Percentiles rank a stretch among this genome's conserved stretches.
phyloP scores from a whole-genome alignment of 345 rosid species.

The Salix koriyanagi region DNA sequence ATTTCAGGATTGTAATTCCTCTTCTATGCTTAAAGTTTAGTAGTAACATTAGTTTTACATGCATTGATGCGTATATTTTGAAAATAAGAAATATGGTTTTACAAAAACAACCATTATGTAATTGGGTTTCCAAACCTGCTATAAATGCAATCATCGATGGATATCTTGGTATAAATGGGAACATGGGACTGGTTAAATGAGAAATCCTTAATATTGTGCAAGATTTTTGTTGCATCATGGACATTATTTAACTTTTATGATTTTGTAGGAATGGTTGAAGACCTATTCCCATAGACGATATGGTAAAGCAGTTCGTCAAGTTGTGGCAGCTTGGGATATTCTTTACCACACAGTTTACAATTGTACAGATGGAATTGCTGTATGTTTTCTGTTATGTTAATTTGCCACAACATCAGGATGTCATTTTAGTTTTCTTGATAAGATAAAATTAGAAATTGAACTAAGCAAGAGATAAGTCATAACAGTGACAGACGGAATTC shows the following conservation, averaged over 20 bases:
- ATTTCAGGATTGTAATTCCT: no score
- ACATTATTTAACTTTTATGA: constrained; percentile 4
- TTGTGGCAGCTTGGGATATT: constrained; percentile 76
- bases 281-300: constrained; percentile 71
- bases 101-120: no score
- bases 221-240: not conserved
- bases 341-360: constrained; percentile 78
- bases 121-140: no score
- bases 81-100: no score
- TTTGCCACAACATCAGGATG: not conserved
- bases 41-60: no score
- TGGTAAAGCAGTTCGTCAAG: constrained; percentile 56
- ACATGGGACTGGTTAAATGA: not conserved
- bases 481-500: no score
- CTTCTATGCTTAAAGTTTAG: no score
- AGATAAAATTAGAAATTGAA: not conserved
- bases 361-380: constrained; percentile 75
- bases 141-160: not conserved
- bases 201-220: not conserved
- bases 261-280: constrained; percentile 76
- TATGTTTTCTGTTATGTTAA: constrained; percentile 35
- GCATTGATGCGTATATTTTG: no score
- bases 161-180: not conserved
- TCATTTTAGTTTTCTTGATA: not conserved
- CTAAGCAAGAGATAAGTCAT: not conserved